These are phyloP conservation scores for Botrytis byssoidea DNA, from an alignment of 2,329 filamentous ascomycete species.

Conservation along the genomic window DNA sequence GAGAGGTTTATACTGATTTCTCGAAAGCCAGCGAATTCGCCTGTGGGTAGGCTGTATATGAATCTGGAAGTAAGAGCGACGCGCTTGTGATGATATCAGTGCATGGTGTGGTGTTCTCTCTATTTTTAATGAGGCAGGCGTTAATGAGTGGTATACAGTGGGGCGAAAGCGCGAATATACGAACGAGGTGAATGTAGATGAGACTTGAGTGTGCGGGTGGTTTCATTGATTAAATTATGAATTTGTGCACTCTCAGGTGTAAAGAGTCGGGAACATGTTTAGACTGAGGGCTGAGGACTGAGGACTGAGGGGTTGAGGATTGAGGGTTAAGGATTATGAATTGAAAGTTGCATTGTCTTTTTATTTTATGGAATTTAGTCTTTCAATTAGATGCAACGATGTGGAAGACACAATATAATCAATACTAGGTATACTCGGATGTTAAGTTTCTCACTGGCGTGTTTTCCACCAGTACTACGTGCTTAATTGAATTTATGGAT, in stretches of 20 bases:
- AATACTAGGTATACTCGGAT: neutral
- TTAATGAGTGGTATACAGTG: neutral
- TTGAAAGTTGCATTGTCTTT: slow-evolving; percentile 2
- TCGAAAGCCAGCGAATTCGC: neutral
- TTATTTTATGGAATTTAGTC: neutral
- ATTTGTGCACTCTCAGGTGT: neutral
- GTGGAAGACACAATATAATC: neutral
- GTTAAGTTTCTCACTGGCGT: neutral
- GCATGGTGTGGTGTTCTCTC: slow-evolving; percentile 2
- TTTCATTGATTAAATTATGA: neutral
- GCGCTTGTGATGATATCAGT: neutral
- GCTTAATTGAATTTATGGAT: neutral
- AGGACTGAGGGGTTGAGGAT: neutral
- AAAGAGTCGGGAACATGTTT: neutral
- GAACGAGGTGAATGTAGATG: neutral
- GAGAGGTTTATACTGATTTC: slow-evolving; percentile 48
- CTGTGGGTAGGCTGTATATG: neutral
- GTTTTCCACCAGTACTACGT: neutral
- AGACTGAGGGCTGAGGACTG: neutral
- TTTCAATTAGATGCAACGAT: slow-evolving; percentile 1
- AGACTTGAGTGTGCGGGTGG: neutral
- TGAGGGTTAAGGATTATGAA: neutral
- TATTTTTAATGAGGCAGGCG: slow-evolving; percentile 3
- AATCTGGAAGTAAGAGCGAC: neutral
- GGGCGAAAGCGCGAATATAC: neutral